Conservation (phyloP, 208 protist genomes). For the Leptomonas pyrrhocoris region DNA sequence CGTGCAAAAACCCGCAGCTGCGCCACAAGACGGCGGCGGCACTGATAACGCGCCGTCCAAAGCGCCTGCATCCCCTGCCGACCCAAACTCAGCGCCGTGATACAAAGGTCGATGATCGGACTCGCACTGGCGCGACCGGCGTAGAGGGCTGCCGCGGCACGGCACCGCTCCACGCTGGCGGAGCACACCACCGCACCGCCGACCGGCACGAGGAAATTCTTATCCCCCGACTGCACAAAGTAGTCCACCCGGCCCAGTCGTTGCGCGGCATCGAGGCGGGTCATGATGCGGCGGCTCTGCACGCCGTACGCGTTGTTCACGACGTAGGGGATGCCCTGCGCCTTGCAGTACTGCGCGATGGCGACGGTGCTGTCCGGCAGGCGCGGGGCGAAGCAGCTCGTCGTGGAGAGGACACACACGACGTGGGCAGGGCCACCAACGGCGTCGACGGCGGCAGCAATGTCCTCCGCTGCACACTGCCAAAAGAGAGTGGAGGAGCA, state of each 20-base stretch:
- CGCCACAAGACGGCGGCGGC: constrained; percentile 34
- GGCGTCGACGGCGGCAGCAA: constrained; percentile 68
- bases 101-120: constrained; percentile 95
- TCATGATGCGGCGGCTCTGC: constrained; percentile 88
- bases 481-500: constrained; percentile 51
- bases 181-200: constrained; percentile 84
- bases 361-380: constrained; percentile 94
- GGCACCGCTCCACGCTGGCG: constrained; percentile 21
- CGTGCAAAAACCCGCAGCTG: constrained; percentile 57
- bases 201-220: constrained; percentile 99
- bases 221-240: constrained; percentile 98
- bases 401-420: constrained; percentile 96
- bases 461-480: constrained; percentile 68
- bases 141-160: constrained; percentile 70
- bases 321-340: constrained; percentile 89
- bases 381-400: constrained; percentile 98
- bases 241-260: constrained; percentile 90
- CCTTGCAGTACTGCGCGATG: constrained; percentile 90
- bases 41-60: constrained; percentile 73
- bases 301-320: constrained; percentile 99
- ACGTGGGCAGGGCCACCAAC: constrained; percentile 74
- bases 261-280: constrained; percentile 72
- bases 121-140: constrained; percentile 93
- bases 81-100: constrained; percentile 96
- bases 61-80: constrained; percentile 70